Base-by-base conservation (phyloP, 1,284 basidiomycete species). In the Trichosporon inkin region DNA sequence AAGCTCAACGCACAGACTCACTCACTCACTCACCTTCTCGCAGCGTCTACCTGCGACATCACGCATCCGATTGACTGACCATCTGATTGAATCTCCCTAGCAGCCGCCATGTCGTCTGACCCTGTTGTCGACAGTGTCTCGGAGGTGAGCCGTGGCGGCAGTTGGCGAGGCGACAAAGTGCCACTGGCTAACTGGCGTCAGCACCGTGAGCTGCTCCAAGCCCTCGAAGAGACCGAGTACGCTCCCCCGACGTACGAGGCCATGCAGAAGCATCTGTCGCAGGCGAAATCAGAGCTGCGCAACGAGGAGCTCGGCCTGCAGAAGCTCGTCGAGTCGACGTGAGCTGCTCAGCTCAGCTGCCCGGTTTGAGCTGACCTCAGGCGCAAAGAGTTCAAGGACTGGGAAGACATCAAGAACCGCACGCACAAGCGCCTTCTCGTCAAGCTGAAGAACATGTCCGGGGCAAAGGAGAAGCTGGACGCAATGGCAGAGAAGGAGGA, bases 401-500 rank as follows among this genome's bases (percentile, higher is more conserved):
- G 62, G 62, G 37, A 54, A 20, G 61, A 62, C 28, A 65, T 67
- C 53, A 51, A 62, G 13, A 58, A 62, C 10, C 64, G 66, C 3
- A 64, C 66, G 5, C 40, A 40, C 44, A 62, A 64, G 47, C 66
- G 66, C 0, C 49, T 67, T 1, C 64, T 62, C 61, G 61, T 62
- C 22, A 61, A 61, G 44, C 41, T 67, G 24, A 64, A 61, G 28
- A 57, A 65, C 38, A 64, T 64, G 10, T 13, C n/a, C 0, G 14
- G 32, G 38, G 39, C 53, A 17, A 36, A 39, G 20, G 56, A 61
- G 52, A 51, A 24, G 32, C 61, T 67, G 10, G 28, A 47, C 7
- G 56, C 51, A 34, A 64, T 61, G 51, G 65, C 64, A 28, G 59
- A 63, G 10, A 61, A 66, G 40, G 68, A 67, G 55, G 63, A 68